Conservation (phyloP, 2,329 filamentous ascomycete genomes). For the Cordyceps pruinosa region DNA sequence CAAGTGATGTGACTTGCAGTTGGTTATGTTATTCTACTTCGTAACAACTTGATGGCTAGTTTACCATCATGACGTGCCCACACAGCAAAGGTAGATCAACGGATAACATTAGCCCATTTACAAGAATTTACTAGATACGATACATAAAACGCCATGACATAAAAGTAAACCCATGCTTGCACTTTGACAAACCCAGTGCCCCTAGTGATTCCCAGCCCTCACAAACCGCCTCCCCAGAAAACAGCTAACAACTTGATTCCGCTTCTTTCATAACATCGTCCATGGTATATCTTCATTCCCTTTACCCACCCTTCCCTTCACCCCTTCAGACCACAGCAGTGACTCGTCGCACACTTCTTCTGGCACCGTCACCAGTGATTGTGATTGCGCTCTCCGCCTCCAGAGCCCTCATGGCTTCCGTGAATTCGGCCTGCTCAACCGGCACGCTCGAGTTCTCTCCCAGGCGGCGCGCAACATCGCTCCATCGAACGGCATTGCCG, state of each 20-base stretch:
- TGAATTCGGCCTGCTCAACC: constrained; percentile 74
- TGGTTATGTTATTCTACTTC: no score
- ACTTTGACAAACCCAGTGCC: background rate
- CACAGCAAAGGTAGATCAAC: no score
- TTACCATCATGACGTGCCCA: no score
- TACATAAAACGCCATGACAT: background rate
- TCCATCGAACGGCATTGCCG: constrained; percentile 64
- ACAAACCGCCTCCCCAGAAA: background rate
- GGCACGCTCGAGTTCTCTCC: constrained; percentile 63
- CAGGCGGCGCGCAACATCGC: constrained; percentile 69
- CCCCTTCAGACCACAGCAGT: constrained; percentile 37
- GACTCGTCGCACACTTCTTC: constrained; percentile 74
- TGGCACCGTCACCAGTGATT: constrained; percentile 74
- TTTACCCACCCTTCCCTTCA: background rate
- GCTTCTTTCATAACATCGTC: constrained; percentile 6
- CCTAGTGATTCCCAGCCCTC: background rate
- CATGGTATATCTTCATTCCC: constrained; percentile 1
- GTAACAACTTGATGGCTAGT: no score
- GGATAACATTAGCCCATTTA: background rate
- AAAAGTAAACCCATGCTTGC: background rate
- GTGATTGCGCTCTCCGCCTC: constrained; percentile 81
- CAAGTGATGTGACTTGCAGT: background rate
- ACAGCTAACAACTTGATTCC: background rate
- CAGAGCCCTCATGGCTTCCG: constrained; percentile 68
- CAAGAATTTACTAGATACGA: background rate